phyloP scores from a whole-genome alignment of 208 protist genomes.

The Strigomonas culicis region DNA sequence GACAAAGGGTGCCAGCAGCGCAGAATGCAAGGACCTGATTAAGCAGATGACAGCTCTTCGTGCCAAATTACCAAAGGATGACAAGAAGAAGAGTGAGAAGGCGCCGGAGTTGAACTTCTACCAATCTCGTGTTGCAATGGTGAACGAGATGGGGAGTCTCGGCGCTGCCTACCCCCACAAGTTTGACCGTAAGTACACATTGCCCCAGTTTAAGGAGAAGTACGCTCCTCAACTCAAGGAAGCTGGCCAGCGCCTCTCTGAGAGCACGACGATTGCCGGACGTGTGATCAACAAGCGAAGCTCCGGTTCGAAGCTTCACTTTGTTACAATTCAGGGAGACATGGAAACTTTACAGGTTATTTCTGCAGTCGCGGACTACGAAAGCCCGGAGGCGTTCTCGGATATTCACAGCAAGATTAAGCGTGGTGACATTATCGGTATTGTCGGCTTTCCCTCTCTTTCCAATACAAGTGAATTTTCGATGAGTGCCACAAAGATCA shows the following conservation, averaged over 20 bases:
- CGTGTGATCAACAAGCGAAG: slow-evolving; percentile 80
- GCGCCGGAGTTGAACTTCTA: slow-evolving; percentile 69
- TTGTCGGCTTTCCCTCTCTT: slow-evolving; percentile 88
- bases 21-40: slow-evolving; percentile 69
- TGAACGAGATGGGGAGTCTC: slow-evolving; percentile 79
- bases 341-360: slow-evolving; percentile 95
- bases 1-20: slow-evolving; percentile 42
- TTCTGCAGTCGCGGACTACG: slow-evolving; percentile 58
- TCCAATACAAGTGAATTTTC: slow-evolving; percentile 91
- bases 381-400: slow-evolving; percentile 67
- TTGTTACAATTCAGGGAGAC: slow-evolving; percentile 96
- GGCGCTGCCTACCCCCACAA: slow-evolving; percentile 98
- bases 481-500: slow-evolving; percentile 80
- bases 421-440: slow-evolving; percentile 99
- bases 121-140: slow-evolving; percentile 84
- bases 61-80: slow-evolving; percentile 29
- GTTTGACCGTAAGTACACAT: slow-evolving; percentile 85
- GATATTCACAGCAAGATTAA: slow-evolving; percentile 87
- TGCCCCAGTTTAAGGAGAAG: slow-evolving; percentile 87
- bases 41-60: slow-evolving; percentile 75
- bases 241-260: slow-evolving; percentile 39
- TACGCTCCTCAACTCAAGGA: slow-evolving; percentile 60
- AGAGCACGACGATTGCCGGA: slow-evolving; percentile 86
- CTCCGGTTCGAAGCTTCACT: slow-evolving; percentile 94
- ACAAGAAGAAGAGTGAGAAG: slow-evolving; percentile 57